These are phyloP conservation scores for Sporothrix euskadiensis DNA, from an alignment of 2,329 filamentous ascomycete genomes.

Conservation along the genomic window DNA sequence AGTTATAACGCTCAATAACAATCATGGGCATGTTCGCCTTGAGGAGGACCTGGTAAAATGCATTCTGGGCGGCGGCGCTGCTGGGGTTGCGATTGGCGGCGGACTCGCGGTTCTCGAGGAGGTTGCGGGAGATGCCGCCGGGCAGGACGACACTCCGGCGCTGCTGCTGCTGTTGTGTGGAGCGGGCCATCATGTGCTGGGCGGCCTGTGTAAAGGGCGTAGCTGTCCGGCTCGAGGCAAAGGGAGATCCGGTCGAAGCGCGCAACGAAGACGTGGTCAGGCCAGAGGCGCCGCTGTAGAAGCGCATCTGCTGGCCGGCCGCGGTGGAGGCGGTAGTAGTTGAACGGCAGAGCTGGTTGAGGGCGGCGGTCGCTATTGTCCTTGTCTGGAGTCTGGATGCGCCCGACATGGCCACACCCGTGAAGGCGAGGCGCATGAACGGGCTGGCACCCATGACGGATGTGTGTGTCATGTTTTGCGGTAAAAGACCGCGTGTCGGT, in stretches of 20 bases:
- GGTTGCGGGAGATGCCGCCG: constrained; percentile 57
- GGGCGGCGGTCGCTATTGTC: constrained; percentile 1
- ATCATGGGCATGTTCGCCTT: constrained; percentile 93
- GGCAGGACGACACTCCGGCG: constrained; percentile 32
- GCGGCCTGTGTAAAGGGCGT: constrained; percentile 28
- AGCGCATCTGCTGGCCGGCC: constrained; percentile 16
- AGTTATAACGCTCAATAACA: constrained; percentile 84
- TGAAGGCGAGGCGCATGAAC: constrained; percentile 19
- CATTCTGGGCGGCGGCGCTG: constrained; percentile 85
- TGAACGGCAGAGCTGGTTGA: constrained; percentile 21
- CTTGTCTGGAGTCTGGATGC: constrained; percentile 18
- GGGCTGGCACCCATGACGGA: constrained; percentile 24
- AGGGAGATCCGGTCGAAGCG: neutral
- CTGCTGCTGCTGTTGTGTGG: constrained; percentile 23
- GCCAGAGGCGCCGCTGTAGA: constrained; percentile 24
- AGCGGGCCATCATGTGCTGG: constrained; percentile 9
- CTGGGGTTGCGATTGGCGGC: constrained; percentile 89
- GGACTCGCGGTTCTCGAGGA: constrained; percentile 84
- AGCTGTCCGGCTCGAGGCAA: constrained; percentile 11
- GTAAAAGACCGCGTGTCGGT: constrained; percentile 32
- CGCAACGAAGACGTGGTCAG: neutral
- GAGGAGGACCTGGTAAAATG: constrained; percentile 88
- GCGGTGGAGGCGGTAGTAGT: neutral
- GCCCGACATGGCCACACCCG: neutral
- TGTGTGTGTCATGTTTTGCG: constrained; percentile 19